Conservation (phyloP, 768 basidiomycete genomes). For the Boletus sensibilis region DNA sequence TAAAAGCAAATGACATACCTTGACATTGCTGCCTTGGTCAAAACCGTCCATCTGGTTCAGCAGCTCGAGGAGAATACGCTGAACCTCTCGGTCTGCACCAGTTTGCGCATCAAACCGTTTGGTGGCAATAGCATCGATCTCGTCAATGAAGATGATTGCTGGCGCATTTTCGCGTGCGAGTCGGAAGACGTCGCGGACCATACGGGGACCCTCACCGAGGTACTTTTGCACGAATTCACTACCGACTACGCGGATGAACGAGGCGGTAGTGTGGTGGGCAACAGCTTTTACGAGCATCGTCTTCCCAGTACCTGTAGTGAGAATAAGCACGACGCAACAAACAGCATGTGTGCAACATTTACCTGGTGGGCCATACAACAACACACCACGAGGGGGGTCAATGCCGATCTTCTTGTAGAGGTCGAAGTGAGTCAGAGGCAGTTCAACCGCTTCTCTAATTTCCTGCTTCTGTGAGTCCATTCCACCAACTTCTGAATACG, state of each 20-base stretch:
- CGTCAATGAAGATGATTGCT: constrained; percentile 99
- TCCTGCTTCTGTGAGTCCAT: constrained; percentile 99
- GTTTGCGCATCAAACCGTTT: constrained; percentile 99
- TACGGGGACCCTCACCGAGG: constrained; percentile 97
- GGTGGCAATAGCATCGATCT: constrained; percentile 97
- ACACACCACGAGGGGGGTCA: constrained; percentile 95
- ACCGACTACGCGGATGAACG: constrained; percentile 97
- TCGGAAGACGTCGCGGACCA: constrained; percentile 99
- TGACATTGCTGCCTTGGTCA: constrained; percentile 97
- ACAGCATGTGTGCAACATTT: constrained; percentile 16
- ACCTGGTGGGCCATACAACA: constrained; percentile 97
- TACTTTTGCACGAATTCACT: constrained; percentile 99
- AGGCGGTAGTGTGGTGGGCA: constrained; percentile 93
- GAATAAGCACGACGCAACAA: constrained; percentile 3
- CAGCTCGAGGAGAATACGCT: constrained; percentile 94
- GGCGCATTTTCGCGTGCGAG: constrained; percentile 96
- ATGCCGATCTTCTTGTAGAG: constrained; percentile 99
- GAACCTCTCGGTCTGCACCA: constrained; percentile 97
- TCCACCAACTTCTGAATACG: constrained; percentile 93
- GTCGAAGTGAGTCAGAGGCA: constrained; percentile 95
- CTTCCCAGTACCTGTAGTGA: constrained; percentile 86
- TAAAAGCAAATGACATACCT: constrained; percentile 48
- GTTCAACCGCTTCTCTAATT: constrained; percentile 96
- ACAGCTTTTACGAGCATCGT: constrained; percentile 99
- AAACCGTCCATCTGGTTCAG: constrained; percentile 99